A percentile compares a stretch with the other conserved stretches of the same genome.
phyloP scores from a whole-genome alignment of 2,329 filamentous ascomycete species.

The Penicillium frequentans region DNA sequence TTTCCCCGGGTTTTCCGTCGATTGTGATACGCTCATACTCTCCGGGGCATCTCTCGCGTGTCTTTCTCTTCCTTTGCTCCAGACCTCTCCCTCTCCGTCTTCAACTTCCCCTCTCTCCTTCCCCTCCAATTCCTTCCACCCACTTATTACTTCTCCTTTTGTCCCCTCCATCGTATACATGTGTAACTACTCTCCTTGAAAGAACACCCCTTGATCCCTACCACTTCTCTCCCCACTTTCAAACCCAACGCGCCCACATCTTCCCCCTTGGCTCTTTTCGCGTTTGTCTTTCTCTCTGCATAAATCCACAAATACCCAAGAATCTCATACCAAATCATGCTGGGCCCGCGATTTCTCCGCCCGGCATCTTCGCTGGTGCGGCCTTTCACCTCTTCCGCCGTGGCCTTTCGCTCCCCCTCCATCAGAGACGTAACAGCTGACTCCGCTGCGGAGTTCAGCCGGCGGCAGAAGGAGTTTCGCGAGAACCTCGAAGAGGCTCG shows the following conservation, averaged over 20 bases:
- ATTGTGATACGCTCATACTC: neutral
- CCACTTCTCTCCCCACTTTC: conserved; percentile 3
- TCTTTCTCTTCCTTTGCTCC: neutral
- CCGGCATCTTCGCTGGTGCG: conserved; percentile 52
- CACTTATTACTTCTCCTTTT: neutral
- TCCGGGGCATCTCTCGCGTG: neutral
- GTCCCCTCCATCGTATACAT: neutral
- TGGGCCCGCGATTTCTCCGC: conserved; percentile 51
- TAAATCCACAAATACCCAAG: neutral
- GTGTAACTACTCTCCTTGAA: neutral
- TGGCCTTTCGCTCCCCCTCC: conserved; percentile 62
- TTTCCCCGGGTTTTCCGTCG: neutral
- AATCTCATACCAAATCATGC: conserved; percentile 31
- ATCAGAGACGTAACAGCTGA: conserved; percentile 80
- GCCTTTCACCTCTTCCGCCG: conserved; percentile 59
- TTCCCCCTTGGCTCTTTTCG: neutral
- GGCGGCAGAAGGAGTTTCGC: conserved; percentile 83
- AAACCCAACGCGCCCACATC: neutral
- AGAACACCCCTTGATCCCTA: conserved; percentile 2
- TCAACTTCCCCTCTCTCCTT: neutral
- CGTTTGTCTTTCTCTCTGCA: neutral
- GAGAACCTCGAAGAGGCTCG: conserved; percentile 74
- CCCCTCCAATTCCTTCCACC: neutral
- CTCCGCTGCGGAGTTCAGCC: conserved; percentile 72
- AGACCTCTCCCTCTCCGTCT: neutral